These are phyloP conservation scores for Rhizopogon roseolus DNA, from an alignment of 768 basidiomycete genomes.

Conservation along the genomic window DNA sequence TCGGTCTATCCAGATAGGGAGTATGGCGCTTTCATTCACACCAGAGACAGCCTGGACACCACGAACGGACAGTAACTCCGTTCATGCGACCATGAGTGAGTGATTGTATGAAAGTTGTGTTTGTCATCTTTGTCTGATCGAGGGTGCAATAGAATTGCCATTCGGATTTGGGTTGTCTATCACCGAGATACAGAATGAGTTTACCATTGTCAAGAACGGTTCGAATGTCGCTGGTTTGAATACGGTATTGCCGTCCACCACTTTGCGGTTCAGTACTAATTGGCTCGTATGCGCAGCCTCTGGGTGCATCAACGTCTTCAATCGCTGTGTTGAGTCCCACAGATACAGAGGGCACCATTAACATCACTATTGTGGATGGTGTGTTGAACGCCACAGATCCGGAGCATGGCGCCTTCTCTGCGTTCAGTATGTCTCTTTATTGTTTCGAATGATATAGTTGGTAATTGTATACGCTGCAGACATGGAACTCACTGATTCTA, in stretches of 20 bases:
- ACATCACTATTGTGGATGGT: constrained; percentile 57
- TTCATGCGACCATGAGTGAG: constrained; percentile 54
- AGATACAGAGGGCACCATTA: constrained; percentile 58
- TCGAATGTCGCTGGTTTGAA: constrained; percentile 51
- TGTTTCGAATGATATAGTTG: not conserved
- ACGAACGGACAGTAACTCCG: constrained; percentile 48
- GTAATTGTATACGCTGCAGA: constrained; percentile 30
- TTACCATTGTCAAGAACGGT: constrained; percentile 54
- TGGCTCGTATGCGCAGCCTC: constrained; percentile 36
- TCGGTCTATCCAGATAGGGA: constrained; percentile 56
- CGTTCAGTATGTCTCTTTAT: constrained; percentile 44
- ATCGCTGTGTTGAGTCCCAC: constrained; percentile 47
- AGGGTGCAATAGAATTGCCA: constrained; percentile 46
- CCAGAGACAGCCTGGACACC: constrained; percentile 53
- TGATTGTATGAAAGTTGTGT: not conserved
- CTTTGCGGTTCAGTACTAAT: not conserved
- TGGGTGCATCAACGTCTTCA: constrained; percentile 59
- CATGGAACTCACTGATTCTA: constrained; percentile 47
- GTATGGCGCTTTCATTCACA: constrained; percentile 53
- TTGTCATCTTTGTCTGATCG: not conserved
- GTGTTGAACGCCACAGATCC: constrained; percentile 42
- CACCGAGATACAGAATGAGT: constrained; percentile 58
- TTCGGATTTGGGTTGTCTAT: constrained; percentile 65
- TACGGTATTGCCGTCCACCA: constrained; percentile 36
- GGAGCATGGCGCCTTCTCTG: constrained; percentile 47